Base-by-base conservation (phyloP, 2,329 filamentous ascomycete genomes). In the Lasiodiplodia citricola region DNA sequence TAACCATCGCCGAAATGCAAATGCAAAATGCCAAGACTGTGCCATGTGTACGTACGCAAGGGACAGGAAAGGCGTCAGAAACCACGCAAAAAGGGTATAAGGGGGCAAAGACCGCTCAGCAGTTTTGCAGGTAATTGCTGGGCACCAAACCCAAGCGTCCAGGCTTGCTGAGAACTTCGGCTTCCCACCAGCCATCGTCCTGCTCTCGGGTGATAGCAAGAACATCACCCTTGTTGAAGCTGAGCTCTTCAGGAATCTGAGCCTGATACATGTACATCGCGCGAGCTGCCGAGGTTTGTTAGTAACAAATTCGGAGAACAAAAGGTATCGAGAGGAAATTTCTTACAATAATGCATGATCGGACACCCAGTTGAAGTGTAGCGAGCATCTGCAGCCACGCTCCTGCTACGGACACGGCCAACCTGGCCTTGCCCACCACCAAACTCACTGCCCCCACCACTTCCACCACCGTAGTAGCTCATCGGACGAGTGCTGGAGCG, bases 121-220 rank as follows among this genome's bases (percentile, higher is more conserved):
- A 88, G 67, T 84, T 83, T 79, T 90, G 88, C 68, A 91, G 77
- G 75, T 91, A 91, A 78, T 91, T 91, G 72, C 87, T 90, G 2
- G 89, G 89, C 64, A 91, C 89, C 73, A 91, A 80, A 28, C 89
- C 89, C 18, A 85, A 79, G 51, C 81, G 78, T 10, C 84, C 84
- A 51, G 81, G 82, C 74, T 84, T 85, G 23, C 90, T 90, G 56
- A 94, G 92, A 51, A 97, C 88, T 80, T 97, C 95, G 14, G 96
- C 96, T 83, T 99, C 96, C 96, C 96, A 99, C 96, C 96, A 99
- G 23, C 96, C 96, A 77, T 99, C 96, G 78, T 99, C 96, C 81
- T 99, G 96, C 75, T 97, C 89, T 70, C 94, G 87, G 57, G 97
- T 84, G 16, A 99, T 90, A 2, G 95, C 93, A 16, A 99, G 85